Evolutionary conservation across 768 basidiomycete species (phyloP).

Genomic region (Neoboletus magnificus): DNA sequence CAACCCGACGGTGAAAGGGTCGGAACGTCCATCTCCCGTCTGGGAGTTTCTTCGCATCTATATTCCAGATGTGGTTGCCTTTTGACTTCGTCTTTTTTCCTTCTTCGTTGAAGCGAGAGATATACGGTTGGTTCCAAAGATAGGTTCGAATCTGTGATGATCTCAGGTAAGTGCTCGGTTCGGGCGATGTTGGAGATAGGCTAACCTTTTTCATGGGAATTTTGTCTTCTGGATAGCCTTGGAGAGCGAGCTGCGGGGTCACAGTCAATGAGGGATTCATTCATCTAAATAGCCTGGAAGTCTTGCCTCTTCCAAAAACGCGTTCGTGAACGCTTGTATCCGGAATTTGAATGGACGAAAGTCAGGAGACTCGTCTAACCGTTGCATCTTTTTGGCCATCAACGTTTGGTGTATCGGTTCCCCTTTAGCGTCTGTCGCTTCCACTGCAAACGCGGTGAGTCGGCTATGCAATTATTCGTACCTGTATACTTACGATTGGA

Average conservation of each 20-base stretch:
- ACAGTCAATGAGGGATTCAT: constrained; percentile 7
- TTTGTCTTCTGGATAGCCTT: constrained; percentile 90
- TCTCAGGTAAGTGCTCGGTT: constrained; percentile 20
- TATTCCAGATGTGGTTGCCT: constrained; percentile 99
- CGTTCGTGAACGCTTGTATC: constrained; percentile 96
- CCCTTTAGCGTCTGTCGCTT: constrained; percentile 89
- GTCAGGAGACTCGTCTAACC: constrained; percentile 92
- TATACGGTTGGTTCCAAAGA: constrained; percentile 91
- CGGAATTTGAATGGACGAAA: constrained; percentile 99
- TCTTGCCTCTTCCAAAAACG: constrained; percentile 86
- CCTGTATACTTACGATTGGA: constrained; percentile 71
- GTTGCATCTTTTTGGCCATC: constrained; percentile 99
- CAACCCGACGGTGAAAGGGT: constrained; percentile 83
- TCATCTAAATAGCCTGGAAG: background rate
- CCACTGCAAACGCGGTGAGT: constrained; percentile 54
- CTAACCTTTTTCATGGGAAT: constrained; percentile 94
- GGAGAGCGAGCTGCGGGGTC: constrained; percentile 60
- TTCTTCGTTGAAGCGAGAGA: constrained; percentile 97
- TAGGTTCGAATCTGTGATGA: constrained; percentile 78
- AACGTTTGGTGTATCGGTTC: constrained; percentile 97
- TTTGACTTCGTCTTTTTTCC: constrained; percentile 99
- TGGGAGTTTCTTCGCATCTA: constrained; percentile 82
- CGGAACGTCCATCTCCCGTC: constrained; percentile 85
- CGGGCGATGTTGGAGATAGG: constrained; percentile 7
- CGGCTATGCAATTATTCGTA: constrained; percentile 2